phyloP scores from a whole-genome alignment of 139 green algal species.

The Closterium sp. region DNA sequence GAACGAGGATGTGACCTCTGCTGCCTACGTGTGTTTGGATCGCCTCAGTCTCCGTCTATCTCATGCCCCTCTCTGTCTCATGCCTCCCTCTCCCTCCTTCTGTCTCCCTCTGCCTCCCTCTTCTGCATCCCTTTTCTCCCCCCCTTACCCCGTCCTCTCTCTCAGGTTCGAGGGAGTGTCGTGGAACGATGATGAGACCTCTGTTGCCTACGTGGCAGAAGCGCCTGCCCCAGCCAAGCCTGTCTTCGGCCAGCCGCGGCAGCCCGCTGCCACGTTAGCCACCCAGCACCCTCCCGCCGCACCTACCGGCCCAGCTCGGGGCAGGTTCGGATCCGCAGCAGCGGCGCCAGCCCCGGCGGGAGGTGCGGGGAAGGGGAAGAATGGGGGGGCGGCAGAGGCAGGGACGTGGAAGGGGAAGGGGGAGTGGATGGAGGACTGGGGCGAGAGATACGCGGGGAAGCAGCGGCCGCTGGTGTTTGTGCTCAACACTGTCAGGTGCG shows the following conservation, averaged over 20 bases:
- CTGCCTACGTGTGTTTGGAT: no score
- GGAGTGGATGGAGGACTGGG: constrained; percentile 79
- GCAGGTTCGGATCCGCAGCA: background rate
- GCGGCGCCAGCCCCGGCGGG: background rate
- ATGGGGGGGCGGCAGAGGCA: constrained; percentile 3
- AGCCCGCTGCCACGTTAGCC: background rate
- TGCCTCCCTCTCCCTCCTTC: no score
- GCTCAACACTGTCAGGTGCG: constrained; percentile 36
- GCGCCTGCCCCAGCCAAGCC: constrained; percentile 38
- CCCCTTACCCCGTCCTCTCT: background rate
- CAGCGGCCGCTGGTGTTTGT: constrained; percentile 42
- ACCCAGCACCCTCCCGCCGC: background rate
- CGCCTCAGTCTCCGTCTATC: no score
- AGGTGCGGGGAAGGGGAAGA: background rate
- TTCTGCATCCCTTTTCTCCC: no score
- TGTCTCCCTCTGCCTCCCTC: no score
- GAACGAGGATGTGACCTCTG: no score
- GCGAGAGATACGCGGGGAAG: constrained; percentile 75
- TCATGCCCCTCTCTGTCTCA: no score
- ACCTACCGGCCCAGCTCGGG: background rate
- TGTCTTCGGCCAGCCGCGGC: constrained; percentile 18
- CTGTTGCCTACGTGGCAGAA: constrained; percentile 81
- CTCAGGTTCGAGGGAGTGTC: constrained; percentile 64
- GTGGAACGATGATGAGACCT: constrained; percentile 72
- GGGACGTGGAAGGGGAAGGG: constrained; percentile 70